phyloP scores from a whole-genome alignment of 306 rosid species.

The Quercus bicolor region DNA sequence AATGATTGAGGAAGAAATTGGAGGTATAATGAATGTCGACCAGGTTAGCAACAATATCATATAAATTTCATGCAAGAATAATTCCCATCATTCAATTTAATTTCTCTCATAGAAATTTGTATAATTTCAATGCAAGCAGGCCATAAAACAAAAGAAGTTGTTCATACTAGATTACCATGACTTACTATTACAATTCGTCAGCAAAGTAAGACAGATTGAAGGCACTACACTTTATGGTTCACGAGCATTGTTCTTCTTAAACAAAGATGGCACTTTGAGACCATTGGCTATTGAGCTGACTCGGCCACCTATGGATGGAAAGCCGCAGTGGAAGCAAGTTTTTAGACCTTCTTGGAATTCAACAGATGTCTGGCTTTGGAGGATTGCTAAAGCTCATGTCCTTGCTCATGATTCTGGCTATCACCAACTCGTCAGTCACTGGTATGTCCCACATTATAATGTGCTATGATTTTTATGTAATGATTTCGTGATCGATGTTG shows the following conservation, averaged over 20 bases:
- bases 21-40: conserved; percentile 33
- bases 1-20: conserved; percentile 41
- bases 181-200: conserved; percentile 40
- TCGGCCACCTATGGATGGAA: conserved; percentile 42
- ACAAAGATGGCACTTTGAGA: conserved; percentile 33
- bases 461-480: not conserved
- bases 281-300: conserved; percentile 48
- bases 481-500: too few relatives aligned
- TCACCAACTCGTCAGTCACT: conserved; percentile 53
- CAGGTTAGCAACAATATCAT: conserved; percentile 26
- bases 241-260: conserved; percentile 44
- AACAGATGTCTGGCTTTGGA: conserved; percentile 52
- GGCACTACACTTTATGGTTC: conserved; percentile 53
- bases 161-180: conserved; percentile 55
- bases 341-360: conserved; percentile 35
- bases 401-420: conserved; percentile 50
- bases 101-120: not conserved
- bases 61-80: not conserved
- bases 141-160: conserved; percentile 40
- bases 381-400: conserved; percentile 53
- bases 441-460: conserved; percentile 13
- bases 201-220: conserved; percentile 33
- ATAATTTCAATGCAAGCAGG: conserved; percentile 25
- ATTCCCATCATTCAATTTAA: not conserved
- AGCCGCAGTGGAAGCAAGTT: conserved; percentile 50